Evolutionary conservation across 176 grass and related monocot species (phyloP).

Genomic region (Phragmites australis): DNA sequence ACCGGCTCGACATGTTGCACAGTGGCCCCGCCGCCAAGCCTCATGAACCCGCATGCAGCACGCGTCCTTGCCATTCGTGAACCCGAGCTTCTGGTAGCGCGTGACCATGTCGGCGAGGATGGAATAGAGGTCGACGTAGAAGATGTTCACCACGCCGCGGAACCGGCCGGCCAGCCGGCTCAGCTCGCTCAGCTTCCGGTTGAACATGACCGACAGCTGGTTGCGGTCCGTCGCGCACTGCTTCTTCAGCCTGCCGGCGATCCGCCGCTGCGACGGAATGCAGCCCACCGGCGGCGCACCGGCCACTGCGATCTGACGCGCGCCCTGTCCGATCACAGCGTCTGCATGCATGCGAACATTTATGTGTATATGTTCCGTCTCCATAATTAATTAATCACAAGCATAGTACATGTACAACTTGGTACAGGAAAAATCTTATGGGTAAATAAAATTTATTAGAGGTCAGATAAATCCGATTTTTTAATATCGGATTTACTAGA

Average conservation of each 20-base stretch:
- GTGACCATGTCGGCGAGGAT: constrained; percentile 47
- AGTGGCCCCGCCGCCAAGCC: constrained; percentile 48
- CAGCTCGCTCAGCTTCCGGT: constrained; percentile 39
- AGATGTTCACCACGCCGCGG: constrained; percentile 41
- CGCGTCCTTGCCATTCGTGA: constrained; percentile 45
- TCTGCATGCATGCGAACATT: neutral
- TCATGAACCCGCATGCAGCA: constrained; percentile 64
- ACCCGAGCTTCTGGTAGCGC: constrained; percentile 41
- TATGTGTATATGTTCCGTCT: too few species aligned
- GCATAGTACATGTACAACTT: neutral
- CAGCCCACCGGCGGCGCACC: constrained; percentile 58
- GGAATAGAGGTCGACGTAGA: constrained; percentile 54
- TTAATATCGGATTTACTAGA: too few species aligned
- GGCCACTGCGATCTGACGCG: constrained; percentile 37
- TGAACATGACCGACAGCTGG: constrained; percentile 53
- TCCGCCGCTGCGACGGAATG: constrained; percentile 50
- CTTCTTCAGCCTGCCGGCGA: constrained; percentile 43
- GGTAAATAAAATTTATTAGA: too few species aligned
- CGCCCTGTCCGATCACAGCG: constrained; percentile 45
- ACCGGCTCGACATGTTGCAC: constrained; percentile 56
- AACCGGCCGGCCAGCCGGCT: constrained; percentile 15
- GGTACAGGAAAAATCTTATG: too few species aligned
- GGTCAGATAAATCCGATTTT: too few species aligned
- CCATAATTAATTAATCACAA: neutral
- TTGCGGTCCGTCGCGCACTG: constrained; percentile 55